Percentiles rank a stretch among this genome's conserved stretches.
Evolutionary conservation across 345 rosid genomes (phyloP).

Genomic region (Hibiscus trionum): DNA sequence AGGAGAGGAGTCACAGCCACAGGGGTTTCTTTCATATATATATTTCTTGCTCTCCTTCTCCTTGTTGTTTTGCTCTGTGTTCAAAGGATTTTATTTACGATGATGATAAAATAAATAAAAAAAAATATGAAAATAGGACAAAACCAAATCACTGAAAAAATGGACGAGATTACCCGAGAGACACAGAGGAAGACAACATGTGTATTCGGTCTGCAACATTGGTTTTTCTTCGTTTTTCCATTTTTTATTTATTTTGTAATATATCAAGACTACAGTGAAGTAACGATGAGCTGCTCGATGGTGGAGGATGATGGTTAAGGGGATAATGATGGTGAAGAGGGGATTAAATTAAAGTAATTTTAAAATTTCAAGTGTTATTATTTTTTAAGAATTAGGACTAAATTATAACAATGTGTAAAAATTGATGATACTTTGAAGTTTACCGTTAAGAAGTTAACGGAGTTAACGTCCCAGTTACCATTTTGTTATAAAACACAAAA

Average conservation of each 20-base stretch:
- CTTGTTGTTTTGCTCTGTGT: background rate
- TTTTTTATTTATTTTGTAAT: background rate
- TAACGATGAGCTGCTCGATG: no score
- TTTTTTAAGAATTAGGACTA: no score
- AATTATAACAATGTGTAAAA: no score
- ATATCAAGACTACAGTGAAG: background rate
- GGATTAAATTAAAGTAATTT: no score
- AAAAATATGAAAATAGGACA: slow-evolving; percentile 1
- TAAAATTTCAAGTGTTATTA: no score
- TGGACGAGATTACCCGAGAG: slow-evolving; percentile 2
- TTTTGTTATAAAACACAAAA: no score
- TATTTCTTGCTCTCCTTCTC: slow-evolving; percentile 1
- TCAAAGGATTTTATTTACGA: background rate
- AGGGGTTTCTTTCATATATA: background rate
- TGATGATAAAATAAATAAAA: background rate
- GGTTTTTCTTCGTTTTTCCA: background rate
- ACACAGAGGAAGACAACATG: background rate
- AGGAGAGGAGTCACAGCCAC: background rate
- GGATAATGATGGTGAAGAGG: no score
- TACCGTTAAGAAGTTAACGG: no score
- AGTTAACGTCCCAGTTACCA: no score
- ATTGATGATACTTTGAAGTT: no score
- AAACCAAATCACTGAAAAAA: slow-evolving; percentile 7
- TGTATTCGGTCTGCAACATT: background rate
- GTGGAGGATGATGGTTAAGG: no score